Conservation (phyloP, 805 yeast genomes). For the Sungouiozyma intestinalis region DNA sequence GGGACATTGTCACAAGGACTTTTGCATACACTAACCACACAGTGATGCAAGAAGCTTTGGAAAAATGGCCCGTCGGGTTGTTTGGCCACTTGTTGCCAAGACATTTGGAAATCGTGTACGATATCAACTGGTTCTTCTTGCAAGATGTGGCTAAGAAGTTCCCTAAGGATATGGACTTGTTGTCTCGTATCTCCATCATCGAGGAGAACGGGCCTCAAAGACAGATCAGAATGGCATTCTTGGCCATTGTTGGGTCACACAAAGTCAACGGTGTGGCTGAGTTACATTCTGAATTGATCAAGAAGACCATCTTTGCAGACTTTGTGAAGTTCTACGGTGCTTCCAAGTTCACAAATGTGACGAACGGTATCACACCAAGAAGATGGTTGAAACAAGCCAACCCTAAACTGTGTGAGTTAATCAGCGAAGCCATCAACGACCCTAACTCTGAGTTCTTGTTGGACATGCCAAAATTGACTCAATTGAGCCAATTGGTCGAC, state of each 20-base stretch:
- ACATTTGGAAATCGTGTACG: slow-evolving; percentile 83
- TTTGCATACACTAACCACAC: slow-evolving; percentile 94
- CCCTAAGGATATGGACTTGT: slow-evolving; percentile 58
- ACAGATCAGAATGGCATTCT: slow-evolving; percentile 83
- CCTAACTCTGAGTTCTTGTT: slow-evolving; percentile 62
- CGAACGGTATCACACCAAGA: slow-evolving; percentile 93
- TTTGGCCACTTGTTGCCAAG: slow-evolving; percentile 75
- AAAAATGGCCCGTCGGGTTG: slow-evolving; percentile 87
- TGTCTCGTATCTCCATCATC: slow-evolving; percentile 67
- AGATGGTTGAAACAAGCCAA: slow-evolving; percentile 94
- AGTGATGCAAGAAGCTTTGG: slow-evolving; percentile 89
- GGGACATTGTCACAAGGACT: slow-evolving; percentile 70
- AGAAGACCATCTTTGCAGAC: slow-evolving; percentile 81
- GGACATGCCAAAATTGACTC: slow-evolving; percentile 56
- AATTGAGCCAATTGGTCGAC: slow-evolving; percentile 53
- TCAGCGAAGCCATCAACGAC: slow-evolving; percentile 47
- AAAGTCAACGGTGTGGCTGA: slow-evolving; percentile 95
- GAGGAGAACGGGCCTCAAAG: slow-evolving; percentile 63
- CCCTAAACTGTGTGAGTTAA: slow-evolving; percentile 66
- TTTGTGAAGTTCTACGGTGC: slow-evolving; percentile 75
- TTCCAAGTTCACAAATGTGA: slow-evolving; percentile 81
- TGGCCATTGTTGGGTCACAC: slow-evolving; percentile 88
- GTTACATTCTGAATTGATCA: slow-evolving; percentile 82
- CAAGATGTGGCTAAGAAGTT: slow-evolving; percentile 63
- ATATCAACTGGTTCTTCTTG: slow-evolving; percentile 70